Base-by-base conservation (phyloP, 495 filamentous ascomycete species). In the Lasiosphaeriaceae sp. region DNA sequence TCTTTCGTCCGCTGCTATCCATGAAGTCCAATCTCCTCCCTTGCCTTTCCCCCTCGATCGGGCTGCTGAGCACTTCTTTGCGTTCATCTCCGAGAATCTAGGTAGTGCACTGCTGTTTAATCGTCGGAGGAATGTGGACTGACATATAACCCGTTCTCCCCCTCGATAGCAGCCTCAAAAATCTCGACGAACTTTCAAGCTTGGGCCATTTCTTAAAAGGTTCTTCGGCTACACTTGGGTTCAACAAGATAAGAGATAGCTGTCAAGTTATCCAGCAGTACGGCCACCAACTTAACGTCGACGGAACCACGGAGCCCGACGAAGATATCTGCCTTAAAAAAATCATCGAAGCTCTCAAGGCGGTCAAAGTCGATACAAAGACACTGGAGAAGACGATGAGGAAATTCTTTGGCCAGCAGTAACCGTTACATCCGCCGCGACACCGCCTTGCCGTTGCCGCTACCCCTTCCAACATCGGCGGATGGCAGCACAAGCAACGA, bases 201-300 rank as follows among this genome's bases (percentile, higher is more conserved):
- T 84, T 96, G 23, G 94, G 94, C 22, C 94, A 98, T 74, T 98
- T 96, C 76, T 77, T 98, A 52, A 98, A 98, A 73, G 94, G 94
- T 39, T 97, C 93, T n/a, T 96, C 93, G 11, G 94, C 94, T 19
- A 97, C 95, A 7, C 84, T 98, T 50, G 94, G 94, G 21, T 82
- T 98, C 39, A 89, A 78, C 63, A 95, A 96, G 74, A 88, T 98
- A 66, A 90, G 90, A 69, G 92, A 97, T 63, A 84, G 81, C 53
- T 98, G 94, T 71, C 93, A 97, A 72, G 89, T 95, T 78, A 96
- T 98, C 63, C 94, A 98, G 71, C 87, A 97, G 68, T 95, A 84
- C 64, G 94, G 95, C 46, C 84, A 85, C 61, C 76, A 78, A 51
- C 87, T 90, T 69, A 91, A 90, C 60, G 86, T 92, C 48, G 85